Conservation (phyloP, 2,329 filamentous ascomycete species). For the Scolecobasidium constrictum region DNA sequence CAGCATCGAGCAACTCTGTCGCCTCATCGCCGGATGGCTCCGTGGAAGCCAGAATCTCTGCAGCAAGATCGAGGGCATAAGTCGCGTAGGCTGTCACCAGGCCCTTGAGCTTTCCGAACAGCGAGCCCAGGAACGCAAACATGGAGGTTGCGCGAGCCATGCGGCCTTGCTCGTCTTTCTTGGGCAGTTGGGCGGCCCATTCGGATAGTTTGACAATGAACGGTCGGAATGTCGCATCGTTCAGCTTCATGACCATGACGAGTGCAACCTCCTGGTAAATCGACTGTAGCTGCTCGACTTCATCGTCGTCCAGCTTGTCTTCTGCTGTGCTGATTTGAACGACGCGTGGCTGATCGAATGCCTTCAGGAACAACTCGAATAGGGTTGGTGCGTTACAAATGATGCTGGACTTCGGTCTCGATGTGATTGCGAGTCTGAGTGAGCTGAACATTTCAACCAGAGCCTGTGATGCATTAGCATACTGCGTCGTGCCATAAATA, state of each 20-base stretch:
- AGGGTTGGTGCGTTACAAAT: conserved; percentile 62
- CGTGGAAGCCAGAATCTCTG: conserved; percentile 45
- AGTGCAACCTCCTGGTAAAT: conserved; percentile 60
- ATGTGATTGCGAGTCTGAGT: conserved; percentile 61
- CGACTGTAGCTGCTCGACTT: conserved; percentile 51
- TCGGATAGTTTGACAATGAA: conserved; percentile 81
- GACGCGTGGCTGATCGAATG: conserved; percentile 50
- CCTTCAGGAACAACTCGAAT: conserved; percentile 47
- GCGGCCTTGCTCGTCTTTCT: conserved; percentile 49
- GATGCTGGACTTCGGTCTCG: conserved; percentile 67
- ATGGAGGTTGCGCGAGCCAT: conserved; percentile 60
- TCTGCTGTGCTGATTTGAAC: conserved; percentile 26
- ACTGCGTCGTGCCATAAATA: background rate
- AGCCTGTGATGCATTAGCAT: conserved; percentile 36
- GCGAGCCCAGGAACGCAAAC: conserved; percentile 67
- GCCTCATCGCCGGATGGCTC: conserved; percentile 32
- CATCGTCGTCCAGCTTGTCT: conserved; percentile 30
- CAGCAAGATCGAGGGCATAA: conserved; percentile 69
- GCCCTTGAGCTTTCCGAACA: conserved; percentile 80
- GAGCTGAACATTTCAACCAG: conserved; percentile 58
- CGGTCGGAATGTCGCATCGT: conserved; percentile 85
- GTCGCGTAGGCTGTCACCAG: conserved; percentile 88
- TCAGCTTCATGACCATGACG: conserved; percentile 92
- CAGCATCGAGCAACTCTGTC: conserved; percentile 54
- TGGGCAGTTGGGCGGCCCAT: conserved; percentile 57